Evolutionary conservation across 1,284 basidiomycete species (phyloP).

Genomic region (Cutaneotrichosporon sp.): DNA sequence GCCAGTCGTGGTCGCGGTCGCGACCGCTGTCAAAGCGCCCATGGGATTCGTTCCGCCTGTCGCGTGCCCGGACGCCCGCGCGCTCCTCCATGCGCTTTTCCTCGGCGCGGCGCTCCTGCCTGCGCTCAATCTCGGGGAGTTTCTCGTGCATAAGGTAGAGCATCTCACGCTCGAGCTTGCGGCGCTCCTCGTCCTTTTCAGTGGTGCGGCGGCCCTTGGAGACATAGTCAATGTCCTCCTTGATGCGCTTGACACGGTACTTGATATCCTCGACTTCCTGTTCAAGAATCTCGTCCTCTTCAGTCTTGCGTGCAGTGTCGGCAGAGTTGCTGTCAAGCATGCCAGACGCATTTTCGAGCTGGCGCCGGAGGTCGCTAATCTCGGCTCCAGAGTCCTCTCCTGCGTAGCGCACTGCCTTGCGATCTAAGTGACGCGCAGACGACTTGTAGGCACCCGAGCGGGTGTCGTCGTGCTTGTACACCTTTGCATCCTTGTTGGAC

Average conservation of each 20-base stretch:
- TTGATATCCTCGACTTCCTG: constrained; percentile 83
- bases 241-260: constrained; percentile 77
- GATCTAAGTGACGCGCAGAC: constrained; percentile 80
- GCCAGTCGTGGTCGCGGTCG: constrained; percentile 42
- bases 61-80: constrained; percentile 72
- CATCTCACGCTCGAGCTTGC: constrained; percentile 84
- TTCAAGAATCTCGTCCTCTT: constrained; percentile 82
- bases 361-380: constrained; percentile 78
- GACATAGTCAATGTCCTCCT: constrained; percentile 90
- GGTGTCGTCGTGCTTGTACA: constrained; percentile 77
- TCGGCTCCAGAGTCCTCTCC: constrained; percentile 67
- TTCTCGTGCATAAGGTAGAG: constrained; percentile 83
- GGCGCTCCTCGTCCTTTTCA: constrained; percentile 76
- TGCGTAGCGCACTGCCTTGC: constrained; percentile 70
- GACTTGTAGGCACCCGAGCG: constrained; percentile 65
- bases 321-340: constrained; percentile 71
- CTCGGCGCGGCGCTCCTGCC: constrained; percentile 73
- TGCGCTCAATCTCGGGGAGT: constrained; percentile 82
- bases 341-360: constrained; percentile 73
- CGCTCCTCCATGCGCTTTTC: constrained; percentile 69
- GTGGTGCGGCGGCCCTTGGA: constrained; percentile 68
- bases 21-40: constrained; percentile 58
- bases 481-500: constrained; percentile 75
- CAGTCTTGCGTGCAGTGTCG: constrained; percentile 57
- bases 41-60: constrained; percentile 75